Evolutionary conservation across 129 eudicot species (phyloP).

Genomic region (Mikania micrantha): DNA sequence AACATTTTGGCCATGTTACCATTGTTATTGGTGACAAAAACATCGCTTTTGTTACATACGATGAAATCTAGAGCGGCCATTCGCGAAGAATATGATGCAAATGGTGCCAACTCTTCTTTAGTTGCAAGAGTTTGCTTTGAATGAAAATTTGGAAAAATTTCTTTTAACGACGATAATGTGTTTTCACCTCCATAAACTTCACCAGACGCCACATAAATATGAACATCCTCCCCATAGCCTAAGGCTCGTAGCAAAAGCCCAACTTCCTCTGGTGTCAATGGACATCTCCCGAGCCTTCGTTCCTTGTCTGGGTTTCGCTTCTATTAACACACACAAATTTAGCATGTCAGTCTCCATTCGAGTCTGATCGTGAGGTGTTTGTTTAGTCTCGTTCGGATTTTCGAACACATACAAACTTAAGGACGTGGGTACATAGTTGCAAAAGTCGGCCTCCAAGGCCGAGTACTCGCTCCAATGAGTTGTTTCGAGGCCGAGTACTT

Average conservation of each 20-base stretch:
- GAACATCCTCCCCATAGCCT: conserved; percentile 62
- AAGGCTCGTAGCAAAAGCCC: conserved; percentile 72
- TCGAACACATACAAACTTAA: too few species aligned
- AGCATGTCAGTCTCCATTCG: neutral
- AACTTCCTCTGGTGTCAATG: conserved; percentile 66
- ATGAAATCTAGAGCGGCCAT: conserved; percentile 71
- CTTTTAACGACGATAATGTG: conserved; percentile 49
- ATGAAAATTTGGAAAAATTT: conserved; percentile 57
- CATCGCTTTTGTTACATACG: conserved; percentile 60
- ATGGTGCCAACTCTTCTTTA: conserved; percentile 50
- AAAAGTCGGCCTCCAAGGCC: too few species aligned
- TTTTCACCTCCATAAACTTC: conserved; percentile 61
- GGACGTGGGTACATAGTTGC: too few species aligned
- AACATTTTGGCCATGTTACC: conserved; percentile 88
- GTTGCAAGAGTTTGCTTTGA: conserved; percentile 50
- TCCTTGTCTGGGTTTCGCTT: conserved; percentile 50
- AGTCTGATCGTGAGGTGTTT: too few species aligned
- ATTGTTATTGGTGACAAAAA: conserved; percentile 67
- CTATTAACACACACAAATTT: conserved; percentile 19
- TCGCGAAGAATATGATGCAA: conserved; percentile 51
- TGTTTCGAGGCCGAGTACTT: too few species aligned
- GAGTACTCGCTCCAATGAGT: too few species aligned
- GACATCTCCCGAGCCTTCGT: conserved; percentile 59
- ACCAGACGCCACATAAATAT: conserved; percentile 69
- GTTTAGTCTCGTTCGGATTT: too few species aligned